Percentiles rank a stretch among this genome's conserved stretches.
These are phyloP conservation scores for Ceratocystis albifundus DNA, from an alignment of 2,329 filamentous ascomycete species.

Conservation along the genomic window DNA sequence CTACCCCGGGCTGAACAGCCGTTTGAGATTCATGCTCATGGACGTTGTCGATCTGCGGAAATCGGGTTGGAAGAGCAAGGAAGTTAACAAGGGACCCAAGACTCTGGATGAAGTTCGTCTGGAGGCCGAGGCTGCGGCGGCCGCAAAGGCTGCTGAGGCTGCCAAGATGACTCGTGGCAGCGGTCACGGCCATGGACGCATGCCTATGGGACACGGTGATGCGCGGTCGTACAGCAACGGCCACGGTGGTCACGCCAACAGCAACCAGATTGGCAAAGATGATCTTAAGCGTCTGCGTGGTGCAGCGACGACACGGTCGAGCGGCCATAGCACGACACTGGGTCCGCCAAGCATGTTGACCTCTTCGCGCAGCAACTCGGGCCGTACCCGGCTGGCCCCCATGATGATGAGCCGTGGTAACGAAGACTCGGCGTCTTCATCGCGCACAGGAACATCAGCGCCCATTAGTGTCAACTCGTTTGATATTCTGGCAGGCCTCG, in stretches of 20 bases:
- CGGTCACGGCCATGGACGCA: conserved; percentile 39
- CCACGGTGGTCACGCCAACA: conserved; percentile 55
- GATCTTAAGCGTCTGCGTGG: conserved; percentile 76
- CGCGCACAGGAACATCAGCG: conserved; percentile 74
- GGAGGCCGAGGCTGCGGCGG: conserved; percentile 64
- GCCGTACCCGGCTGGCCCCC: conserved; percentile 54
- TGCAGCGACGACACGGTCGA: conserved; percentile 36
- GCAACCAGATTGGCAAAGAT: conserved; percentile 81
- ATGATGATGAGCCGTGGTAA: conserved; percentile 60
- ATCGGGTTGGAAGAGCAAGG: conserved; percentile 72
- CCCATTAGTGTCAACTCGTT: conserved; percentile 66
- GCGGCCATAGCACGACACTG: conserved; percentile 54
- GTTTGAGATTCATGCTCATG: conserved; percentile 93
- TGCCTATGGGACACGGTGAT: conserved; percentile 71
- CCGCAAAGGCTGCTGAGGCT: conserved; percentile 54
- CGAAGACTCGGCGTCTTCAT: conserved; percentile 79
- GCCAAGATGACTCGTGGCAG: conserved; percentile 51
- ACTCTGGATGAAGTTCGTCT: conserved; percentile 86
- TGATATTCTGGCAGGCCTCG: conserved; percentile 58
- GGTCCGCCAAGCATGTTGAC: conserved; percentile 80
- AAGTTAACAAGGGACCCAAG: conserved; percentile 88
- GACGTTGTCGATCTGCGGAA: conserved; percentile 78
- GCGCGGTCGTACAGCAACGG: conserved; percentile 61
- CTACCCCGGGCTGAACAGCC: conserved; percentile 68
- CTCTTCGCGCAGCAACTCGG: conserved; percentile 74